Evolutionary conservation across 148 eudicot species (phyloP), one percentile per base, ranked within the genome.

Genomic region (Persicaria maculosa): DNA sequence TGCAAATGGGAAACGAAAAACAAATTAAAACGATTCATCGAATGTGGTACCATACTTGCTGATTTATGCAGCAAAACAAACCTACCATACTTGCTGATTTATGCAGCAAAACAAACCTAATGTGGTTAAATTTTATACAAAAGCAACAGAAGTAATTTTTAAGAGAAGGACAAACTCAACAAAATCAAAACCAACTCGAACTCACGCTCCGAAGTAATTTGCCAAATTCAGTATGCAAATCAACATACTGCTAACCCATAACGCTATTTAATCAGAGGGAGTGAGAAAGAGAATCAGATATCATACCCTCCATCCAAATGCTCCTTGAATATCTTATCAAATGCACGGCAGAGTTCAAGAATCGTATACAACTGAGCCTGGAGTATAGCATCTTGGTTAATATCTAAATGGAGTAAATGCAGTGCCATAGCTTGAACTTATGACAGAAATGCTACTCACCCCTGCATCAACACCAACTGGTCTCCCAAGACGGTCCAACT

Each of bases 281-380:
- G 52, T 48, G 52, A 7, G 3, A 9, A 57, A 20, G 31, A 57
- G 0, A n/a, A 6, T 3, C 6, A 57, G 10, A 20, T n/a, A 57
- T 17, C 62, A 57, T 85, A 93, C 98, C 98, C 96, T 85, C 98
- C 98, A 78, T 90, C 92, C 8, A 93, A 85, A 80, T 93, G 96
- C 82, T 90, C 92, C 82, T 86, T 86, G 72, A 90, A 90, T 76
- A 84, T 84, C 74, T 77, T 74, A 74, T 89, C 96, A 88, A 93
- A 93, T 76, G 89, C 92, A 77, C 97, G 98, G 73, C 97, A 91
- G 69, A 91, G 91, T 75, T 91, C 97, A 74, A 93, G 82, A 64
- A 93, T 84, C 52, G 85, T 81, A 74, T 86, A 93, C 74, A 93
- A 73, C 70, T 85, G 97, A 72, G 98, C 96, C 98, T 90, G 83